Conservation (phyloP, 1,284 basidiomycete genomes). For the Malassezia obtusa region DNA sequence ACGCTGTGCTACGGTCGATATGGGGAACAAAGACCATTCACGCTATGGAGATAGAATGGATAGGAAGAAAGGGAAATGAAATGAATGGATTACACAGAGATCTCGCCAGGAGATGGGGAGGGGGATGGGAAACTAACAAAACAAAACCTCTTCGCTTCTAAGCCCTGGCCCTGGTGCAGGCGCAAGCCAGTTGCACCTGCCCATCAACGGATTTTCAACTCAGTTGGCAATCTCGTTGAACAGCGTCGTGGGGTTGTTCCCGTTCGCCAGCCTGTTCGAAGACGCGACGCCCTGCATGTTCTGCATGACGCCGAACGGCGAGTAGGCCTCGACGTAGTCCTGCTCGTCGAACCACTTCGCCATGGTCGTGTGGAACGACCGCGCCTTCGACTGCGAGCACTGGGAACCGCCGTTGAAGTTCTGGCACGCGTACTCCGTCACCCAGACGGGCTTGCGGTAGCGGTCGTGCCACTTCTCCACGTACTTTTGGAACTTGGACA, state of each 20-base stretch:
- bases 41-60: too few species aligned
- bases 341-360: slow-evolving; percentile 34
- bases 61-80: too few species aligned
- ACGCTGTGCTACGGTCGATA: too few species aligned
- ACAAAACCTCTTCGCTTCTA: too few species aligned
- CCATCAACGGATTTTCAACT: background rate
- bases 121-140: too few species aligned
- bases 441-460: slow-evolving; percentile 34
- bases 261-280: slow-evolving; percentile 22
- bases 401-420: slow-evolving; percentile 49
- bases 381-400: slow-evolving; percentile 47
- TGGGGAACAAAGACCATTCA: too few species aligned
- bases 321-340: slow-evolving; percentile 28
- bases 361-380: slow-evolving; percentile 51
- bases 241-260: slow-evolving; percentile 24
- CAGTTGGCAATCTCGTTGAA: slow-evolving; percentile 12
- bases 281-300: slow-evolving; percentile 31
- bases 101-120: too few species aligned
- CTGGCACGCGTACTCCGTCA: slow-evolving; percentile 32
- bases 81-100: too few species aligned
- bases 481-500: slow-evolving; percentile 28
- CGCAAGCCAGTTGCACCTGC: too few species aligned
- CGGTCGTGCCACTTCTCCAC: slow-evolving; percentile 25
- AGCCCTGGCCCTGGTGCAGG: too few species aligned
- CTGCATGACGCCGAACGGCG: slow-evolving; percentile 34